Base-by-base conservation (phyloP, 441 rosid genomes). In the Hura crepitans region DNA sequence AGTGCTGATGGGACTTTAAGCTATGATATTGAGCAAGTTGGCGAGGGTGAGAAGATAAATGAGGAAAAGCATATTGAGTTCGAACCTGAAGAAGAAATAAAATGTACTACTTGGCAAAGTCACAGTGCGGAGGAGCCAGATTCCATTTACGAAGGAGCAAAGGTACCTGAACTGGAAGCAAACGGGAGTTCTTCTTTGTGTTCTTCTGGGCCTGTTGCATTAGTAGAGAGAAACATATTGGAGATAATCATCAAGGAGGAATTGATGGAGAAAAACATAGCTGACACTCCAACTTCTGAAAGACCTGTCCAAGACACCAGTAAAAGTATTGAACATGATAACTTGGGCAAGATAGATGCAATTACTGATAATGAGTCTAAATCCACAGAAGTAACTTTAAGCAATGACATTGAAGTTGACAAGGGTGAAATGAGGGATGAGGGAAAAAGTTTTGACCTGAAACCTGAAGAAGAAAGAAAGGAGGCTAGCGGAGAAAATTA, bases 121-220 rank as follows among this genome's bases (percentile, higher is more conserved):
- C 65, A 66, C 62, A 43, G 42, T 14, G 83, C 70, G 63, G 79
- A 80, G 60, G 85, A 78, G 46, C 51, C 69, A 14, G 85, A 84
- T 75, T 86, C 85, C 0, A 76, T 81, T 59, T 83, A 79, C 78
- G 85, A 81, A 75, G 87, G 87, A 68, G 79, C 79, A 20, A 87
- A 86, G 72, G 66, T 80, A 72, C 85, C 81, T 56, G 88, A 73
- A 62, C 77, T 74, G 82, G 85, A 83, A 82, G 78, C 76, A 76
- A 55, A 72, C 15, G 65, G 68, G 61, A 73, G 73, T 65, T 30
- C 67, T 46, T 82, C 89, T 72, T 45, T 66, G 39, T 73, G 31
- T 20, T 78, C 80, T 20, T 64, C 59, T 42, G 87, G 81, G 70
- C 70, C 72, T 72, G 81, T 57, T 71, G 43, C 79, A 35, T 35